Percentiles rank a stretch among this genome's conserved stretches.
Evolutionary conservation across 495 filamentous ascomycete species (phyloP).

Genomic region (Antarctomyces pellizariae): DNA sequence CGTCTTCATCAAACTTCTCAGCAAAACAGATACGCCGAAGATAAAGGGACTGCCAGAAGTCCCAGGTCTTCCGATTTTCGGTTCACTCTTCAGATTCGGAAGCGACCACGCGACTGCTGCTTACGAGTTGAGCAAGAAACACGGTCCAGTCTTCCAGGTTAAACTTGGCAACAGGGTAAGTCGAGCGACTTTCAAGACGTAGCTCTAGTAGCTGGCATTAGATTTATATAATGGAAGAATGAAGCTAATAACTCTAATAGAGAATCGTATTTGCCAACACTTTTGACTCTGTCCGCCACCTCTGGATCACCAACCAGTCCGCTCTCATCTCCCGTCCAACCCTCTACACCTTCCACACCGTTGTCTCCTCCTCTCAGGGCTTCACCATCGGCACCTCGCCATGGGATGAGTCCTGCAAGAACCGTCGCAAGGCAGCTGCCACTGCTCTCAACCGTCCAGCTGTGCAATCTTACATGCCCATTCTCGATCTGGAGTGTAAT

Average conservation of each 20-base stretch:
- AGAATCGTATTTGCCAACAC: constrained; percentile 47
- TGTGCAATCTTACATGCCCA: constrained; percentile 45
- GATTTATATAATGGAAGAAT: neutral
- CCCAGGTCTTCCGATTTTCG: constrained; percentile 38
- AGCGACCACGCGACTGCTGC: constrained; percentile 29
- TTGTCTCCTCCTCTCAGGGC: constrained; percentile 43
- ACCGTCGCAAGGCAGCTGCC: constrained; percentile 42
- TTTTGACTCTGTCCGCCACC: constrained; percentile 38
- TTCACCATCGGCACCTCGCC: constrained; percentile 55
- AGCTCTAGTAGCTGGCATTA: neutral
- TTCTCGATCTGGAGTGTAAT: constrained; percentile 43
- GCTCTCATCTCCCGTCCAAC: constrained; percentile 47
- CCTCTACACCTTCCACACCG: constrained; percentile 49
- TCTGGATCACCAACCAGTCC: constrained; percentile 51
- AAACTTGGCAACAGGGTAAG: constrained; percentile 37
- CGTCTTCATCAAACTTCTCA: constrained; percentile 28
- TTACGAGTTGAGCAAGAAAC: constrained; percentile 31
- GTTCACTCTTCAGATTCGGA: constrained; percentile 35
- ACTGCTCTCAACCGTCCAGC: constrained; percentile 45
- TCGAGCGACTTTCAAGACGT: neutral
- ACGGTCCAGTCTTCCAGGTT: constrained; percentile 43
- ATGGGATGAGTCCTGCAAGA: constrained; percentile 54
- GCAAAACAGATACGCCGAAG: constrained; percentile 33
- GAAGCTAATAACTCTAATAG: constrained; percentile 13
- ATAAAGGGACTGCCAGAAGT: constrained; percentile 40